Percentiles rank a stretch among this genome's conserved stretches.
Conservation (phyloP, 192 early-diverging fungal genomes). For the Geranomyces variabilis region DNA sequence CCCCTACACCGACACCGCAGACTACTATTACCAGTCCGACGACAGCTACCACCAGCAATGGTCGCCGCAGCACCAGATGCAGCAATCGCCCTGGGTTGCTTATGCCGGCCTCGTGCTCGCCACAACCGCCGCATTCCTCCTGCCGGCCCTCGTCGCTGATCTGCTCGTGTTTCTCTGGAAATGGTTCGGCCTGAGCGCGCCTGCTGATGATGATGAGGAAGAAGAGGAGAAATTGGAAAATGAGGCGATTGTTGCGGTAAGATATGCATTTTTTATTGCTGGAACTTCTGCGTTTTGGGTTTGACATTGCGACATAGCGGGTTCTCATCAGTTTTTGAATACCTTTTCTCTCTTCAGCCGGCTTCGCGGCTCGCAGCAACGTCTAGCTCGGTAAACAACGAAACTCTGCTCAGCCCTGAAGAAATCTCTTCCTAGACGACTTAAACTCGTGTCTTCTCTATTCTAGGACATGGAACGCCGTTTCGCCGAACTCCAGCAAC, state of each 20-base stretch:
- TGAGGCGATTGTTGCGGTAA: no score
- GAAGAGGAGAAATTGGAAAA: neutral
- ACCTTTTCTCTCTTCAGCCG: neutral
- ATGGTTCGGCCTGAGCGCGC: neutral
- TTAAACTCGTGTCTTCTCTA: no score
- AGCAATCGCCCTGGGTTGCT: slow-evolving; percentile 14
- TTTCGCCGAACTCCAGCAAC: neutral
- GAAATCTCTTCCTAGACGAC: no score
- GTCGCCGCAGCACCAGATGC: no score
- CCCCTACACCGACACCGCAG: no score
- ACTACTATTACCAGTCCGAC: no score
- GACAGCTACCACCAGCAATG: no score
- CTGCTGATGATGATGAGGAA: neutral
- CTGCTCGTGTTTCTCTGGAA: neutral
- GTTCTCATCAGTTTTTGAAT: neutral
- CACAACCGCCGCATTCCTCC: slow-evolving; percentile 1
- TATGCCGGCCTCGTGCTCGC: slow-evolving; percentile 4
- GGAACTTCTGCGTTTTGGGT: neutral
- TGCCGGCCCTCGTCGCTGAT: neutral
- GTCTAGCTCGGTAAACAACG: neutral
- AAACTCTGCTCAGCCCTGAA: no score
- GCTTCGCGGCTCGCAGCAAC: neutral
- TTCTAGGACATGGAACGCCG: slow-evolving; percentile 5
- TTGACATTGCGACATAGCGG: neutral
- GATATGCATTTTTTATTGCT: no score